Evolutionary conservation across 106 monocot genomes (phyloP).

Genomic region (Platanthera guangdongensis): DNA sequence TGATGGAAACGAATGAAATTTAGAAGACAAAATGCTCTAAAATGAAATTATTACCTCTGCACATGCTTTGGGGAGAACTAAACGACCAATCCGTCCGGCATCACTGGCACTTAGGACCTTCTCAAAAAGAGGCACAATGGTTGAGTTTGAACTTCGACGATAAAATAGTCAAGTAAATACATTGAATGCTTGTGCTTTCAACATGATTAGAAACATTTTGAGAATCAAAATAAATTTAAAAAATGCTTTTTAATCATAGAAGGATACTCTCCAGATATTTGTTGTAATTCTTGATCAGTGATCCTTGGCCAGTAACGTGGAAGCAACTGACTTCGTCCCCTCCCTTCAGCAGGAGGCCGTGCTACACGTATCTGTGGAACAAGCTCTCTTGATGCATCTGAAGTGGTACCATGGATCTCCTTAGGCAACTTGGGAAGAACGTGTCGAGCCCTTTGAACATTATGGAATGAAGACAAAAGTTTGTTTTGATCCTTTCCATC

Average conservation of each 20-base stretch:
- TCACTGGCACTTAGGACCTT: slow-evolving; percentile 98
- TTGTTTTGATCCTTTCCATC: slow-evolving; percentile 46
- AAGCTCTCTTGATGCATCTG: slow-evolving; percentile 52
- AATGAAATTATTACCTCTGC: slow-evolving; percentile 59
- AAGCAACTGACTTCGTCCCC: slow-evolving; percentile 78
- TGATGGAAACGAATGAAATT: background rate
- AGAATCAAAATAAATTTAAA: background rate
- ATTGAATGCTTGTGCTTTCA: background rate
- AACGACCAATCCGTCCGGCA: slow-evolving; percentile 92
- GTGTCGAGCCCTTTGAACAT: slow-evolving; percentile 44
- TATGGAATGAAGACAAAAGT: slow-evolving; percentile 29
- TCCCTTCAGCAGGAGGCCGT: slow-evolving; percentile 83
- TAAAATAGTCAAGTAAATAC: slow-evolving; percentile 42
- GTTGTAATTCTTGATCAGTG: slow-evolving; percentile 93
- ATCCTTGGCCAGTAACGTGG: slow-evolving; percentile 99
- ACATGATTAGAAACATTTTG: background rate
- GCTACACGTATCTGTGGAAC: slow-evolving; percentile 65
- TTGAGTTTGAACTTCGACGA: slow-evolving; percentile 71
- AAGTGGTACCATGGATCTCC: slow-evolving; percentile 14
- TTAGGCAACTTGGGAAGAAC: slow-evolving; percentile 48
- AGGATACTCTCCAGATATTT: slow-evolving; percentile 99
- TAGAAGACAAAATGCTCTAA: background rate
- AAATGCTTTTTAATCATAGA: background rate
- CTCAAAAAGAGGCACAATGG: slow-evolving; percentile 96
- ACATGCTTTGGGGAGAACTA: slow-evolving; percentile 98